Conservation (phyloP, 345 rosid species). For the Boechera stricta region DNA sequence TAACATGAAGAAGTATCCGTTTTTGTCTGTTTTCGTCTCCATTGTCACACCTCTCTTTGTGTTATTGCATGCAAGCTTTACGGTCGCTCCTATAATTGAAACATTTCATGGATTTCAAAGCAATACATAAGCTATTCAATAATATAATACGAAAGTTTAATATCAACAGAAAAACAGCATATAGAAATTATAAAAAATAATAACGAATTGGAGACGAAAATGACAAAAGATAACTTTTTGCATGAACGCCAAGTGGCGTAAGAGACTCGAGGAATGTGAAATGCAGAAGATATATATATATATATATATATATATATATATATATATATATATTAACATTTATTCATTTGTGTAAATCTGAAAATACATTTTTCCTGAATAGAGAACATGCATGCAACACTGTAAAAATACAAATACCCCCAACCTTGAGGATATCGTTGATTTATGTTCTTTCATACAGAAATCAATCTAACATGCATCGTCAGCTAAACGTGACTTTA, state of each 20-base stretch:
- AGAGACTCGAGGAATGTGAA: constrained; percentile 19
- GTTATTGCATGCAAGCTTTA: constrained; percentile 78
- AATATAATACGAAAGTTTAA: not conserved
- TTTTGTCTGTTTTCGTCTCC: constrained; percentile 65
- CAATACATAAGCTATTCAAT: not conserved
- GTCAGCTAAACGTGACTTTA: not conserved
- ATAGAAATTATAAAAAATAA: too few species aligned
- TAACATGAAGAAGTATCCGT: constrained; percentile 70
- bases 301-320: not conserved
- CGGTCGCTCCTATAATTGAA: constrained; percentile 59
- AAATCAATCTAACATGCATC: not conserved
- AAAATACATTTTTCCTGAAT: not conserved
- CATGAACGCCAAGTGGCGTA: constrained; percentile 43
- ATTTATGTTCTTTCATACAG: not conserved
- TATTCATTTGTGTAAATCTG: not conserved
- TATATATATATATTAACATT: not conserved
- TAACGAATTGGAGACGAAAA: not conserved
- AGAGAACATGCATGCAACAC: not conserved
- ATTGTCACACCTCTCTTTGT: constrained; percentile 48
- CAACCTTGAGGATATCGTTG: not conserved
- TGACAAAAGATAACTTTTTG: not conserved
- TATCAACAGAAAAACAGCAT: not conserved
- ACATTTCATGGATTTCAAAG: not conserved
- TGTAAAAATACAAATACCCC: not conserved
- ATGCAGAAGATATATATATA: not conserved